phyloP scores from a whole-genome alignment of 345 rosid genomes.

The Rhodamnia rubescens region DNA sequence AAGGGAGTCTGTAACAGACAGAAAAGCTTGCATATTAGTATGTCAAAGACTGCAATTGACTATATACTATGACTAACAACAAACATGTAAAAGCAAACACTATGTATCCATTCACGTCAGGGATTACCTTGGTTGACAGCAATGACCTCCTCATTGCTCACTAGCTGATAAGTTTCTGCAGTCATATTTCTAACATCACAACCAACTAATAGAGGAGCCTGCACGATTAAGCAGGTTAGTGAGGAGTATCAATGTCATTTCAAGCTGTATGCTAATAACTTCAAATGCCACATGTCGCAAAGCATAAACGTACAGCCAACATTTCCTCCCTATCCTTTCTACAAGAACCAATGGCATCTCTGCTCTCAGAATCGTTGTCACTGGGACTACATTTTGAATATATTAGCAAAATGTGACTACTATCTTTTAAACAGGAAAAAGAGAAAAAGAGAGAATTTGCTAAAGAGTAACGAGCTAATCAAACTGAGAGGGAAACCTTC shows the following conservation, averaged over 20 bases:
- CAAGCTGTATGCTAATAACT: not conserved
- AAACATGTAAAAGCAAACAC: not conserved
- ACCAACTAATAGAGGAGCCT: constrained; percentile 96
- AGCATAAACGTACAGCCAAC: not conserved
- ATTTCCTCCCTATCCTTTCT: not conserved
- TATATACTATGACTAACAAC: not conserved
- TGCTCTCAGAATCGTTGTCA: not conserved
- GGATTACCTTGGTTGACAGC: constrained; percentile 84
- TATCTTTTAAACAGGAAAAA: not conserved
- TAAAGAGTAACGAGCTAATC: not conserved
- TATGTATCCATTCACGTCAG: not conserved
- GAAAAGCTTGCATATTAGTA: not conserved
- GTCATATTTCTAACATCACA: constrained; percentile 90
- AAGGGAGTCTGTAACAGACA: constrained; percentile 56
- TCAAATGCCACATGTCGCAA: not conserved
- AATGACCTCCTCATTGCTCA: constrained; percentile 80
- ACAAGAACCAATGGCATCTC: not conserved
- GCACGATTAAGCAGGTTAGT: constrained; percentile 8
- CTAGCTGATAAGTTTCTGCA: constrained; percentile 60
- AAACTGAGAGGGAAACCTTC: constrained; percentile 40
- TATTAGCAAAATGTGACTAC: not conserved
- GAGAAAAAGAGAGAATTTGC: not conserved
- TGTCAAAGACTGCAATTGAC: not conserved
- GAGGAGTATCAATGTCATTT: not conserved
- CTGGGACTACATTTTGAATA: not conserved